Conservation (phyloP, 2,329 filamentous ascomycete species). For the Aureobasidium melanogenum region DNA sequence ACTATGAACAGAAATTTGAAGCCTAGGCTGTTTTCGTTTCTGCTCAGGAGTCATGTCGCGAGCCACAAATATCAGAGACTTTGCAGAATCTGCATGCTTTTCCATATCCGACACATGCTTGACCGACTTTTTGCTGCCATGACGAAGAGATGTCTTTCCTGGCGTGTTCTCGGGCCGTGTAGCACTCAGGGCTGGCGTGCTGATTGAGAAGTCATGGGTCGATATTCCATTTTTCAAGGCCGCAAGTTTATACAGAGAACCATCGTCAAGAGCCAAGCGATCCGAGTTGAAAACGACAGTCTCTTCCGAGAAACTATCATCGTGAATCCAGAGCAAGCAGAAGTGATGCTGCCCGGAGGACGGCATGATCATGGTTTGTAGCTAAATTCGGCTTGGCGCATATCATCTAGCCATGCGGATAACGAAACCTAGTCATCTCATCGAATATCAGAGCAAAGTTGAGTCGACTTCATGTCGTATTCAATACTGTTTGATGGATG, state of each 20-base stretch:
- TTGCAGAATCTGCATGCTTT: slow-evolving; percentile 10
- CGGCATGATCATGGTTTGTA: background rate
- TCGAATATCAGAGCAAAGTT: background rate
- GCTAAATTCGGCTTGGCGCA: background rate
- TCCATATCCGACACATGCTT: slow-evolving; percentile 3
- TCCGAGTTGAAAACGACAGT: slow-evolving; percentile 14
- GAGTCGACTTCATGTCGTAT: background rate
- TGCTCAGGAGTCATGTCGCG: slow-evolving; percentile 14
- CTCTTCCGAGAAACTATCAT: slow-evolving; percentile 14
- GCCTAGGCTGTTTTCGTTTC: slow-evolving; percentile 12
- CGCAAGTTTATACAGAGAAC: slow-evolving; percentile 10
- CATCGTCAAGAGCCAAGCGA: slow-evolving; percentile 3
- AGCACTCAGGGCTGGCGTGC: background rate
- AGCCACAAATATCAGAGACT: slow-evolving; percentile 14
- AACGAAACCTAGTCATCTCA: background rate
- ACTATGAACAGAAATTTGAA: slow-evolving; percentile 24
- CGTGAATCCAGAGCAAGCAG: slow-evolving; percentile 14
- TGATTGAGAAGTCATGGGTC: slow-evolving; percentile 10
- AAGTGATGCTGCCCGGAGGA: background rate
- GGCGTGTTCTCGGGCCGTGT: slow-evolving; percentile 2
- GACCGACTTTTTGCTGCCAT: slow-evolving; percentile 6
- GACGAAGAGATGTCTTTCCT: background rate
- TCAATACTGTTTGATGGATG: background rate
- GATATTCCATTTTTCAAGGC: slow-evolving; percentile 3
- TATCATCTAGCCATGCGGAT: background rate